Evolutionary conservation across 345 rosid genomes (phyloP).

Genomic region (Lepidium africanum): DNA sequence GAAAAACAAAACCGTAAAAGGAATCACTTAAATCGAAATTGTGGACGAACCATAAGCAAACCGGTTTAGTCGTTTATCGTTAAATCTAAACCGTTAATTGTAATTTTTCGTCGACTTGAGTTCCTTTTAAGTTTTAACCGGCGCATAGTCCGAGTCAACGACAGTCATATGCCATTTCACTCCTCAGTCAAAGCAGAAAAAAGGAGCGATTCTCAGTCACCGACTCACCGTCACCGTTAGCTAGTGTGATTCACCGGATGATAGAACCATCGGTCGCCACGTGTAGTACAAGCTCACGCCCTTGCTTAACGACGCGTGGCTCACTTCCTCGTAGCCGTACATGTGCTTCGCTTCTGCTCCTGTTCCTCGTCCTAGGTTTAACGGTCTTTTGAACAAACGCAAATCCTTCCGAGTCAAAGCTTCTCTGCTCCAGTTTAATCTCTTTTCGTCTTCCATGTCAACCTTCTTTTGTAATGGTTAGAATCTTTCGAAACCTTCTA

Average conservation of each 20-base stretch:
- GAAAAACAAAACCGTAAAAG: too few species aligned
- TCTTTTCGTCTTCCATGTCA: background rate
- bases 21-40: background rate
- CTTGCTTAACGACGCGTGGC: slow-evolving; percentile 14
- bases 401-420: background rate
- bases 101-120: too few species aligned
- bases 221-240: slow-evolving; percentile 6
- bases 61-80: background rate
- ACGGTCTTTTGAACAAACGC: background rate
- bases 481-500: too few species aligned
- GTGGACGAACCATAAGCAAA: background rate
- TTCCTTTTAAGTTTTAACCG: too few species aligned
- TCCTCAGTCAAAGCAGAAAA: background rate
- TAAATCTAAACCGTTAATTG: too few species aligned
- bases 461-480: background rate
- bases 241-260: background rate
- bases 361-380: background rate
- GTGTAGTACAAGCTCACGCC: background rate
- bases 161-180: background rate
- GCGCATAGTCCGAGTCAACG: background rate
- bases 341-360: background rate
- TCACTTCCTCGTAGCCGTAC: slow-evolving; percentile 1
- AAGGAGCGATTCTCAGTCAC: background rate
- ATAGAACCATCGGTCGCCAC: background rate
- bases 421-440: background rate